These are phyloP conservation scores for Yamadazyma kanchanaburiensis DNA, from an alignment of 1,139 yeast species.

Conservation along the genomic window DNA sequence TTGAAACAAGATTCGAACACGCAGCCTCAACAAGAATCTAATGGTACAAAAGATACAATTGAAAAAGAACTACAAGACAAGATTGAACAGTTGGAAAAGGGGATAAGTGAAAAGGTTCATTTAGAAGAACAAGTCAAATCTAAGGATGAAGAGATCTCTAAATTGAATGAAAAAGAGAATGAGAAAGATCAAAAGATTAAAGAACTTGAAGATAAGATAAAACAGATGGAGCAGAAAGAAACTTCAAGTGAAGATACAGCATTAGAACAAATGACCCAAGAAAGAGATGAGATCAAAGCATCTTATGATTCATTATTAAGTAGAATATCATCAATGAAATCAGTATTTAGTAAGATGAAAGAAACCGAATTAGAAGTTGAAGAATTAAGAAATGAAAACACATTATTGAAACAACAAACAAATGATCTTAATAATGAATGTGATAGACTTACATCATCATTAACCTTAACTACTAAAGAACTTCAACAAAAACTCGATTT, in stretches of 20 bases:
- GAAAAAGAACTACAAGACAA: slow-evolving; percentile 1
- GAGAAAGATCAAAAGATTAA: slow-evolving; percentile 4
- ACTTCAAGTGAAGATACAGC: slow-evolving; percentile 1
- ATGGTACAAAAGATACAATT: slow-evolving; percentile 5
- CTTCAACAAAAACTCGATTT: slow-evolving; percentile 38
- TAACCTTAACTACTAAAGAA: slow-evolving; percentile 45
- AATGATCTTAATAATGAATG: slow-evolving; percentile 62
- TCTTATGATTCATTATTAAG: slow-evolving; percentile 75
- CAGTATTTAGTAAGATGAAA: slow-evolving; percentile 72
- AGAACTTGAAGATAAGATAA: slow-evolving; percentile 2
- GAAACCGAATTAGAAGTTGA: slow-evolving; percentile 72
- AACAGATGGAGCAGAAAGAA: slow-evolving; percentile 3
- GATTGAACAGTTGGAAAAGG: background rate
- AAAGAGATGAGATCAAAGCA: slow-evolving; percentile 63
- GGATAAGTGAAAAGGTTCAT: background rate
- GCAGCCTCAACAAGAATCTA: too few species aligned
- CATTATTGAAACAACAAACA: slow-evolving; percentile 20
- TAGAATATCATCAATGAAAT: slow-evolving; percentile 76
- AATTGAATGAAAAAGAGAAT: background rate
- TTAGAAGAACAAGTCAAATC: background rate
- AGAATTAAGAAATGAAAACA: slow-evolving; percentile 43
- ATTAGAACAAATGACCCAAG: slow-evolving; percentile 24
- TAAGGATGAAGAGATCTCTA: slow-evolving; percentile 3
- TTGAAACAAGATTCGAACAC: too few species aligned
- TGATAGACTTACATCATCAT: slow-evolving; percentile 54